Evolutionary conservation across 2,329 filamentous ascomycete species (phyloP).

Genomic region (Graphilbum ipis-grandicollis): DNA sequence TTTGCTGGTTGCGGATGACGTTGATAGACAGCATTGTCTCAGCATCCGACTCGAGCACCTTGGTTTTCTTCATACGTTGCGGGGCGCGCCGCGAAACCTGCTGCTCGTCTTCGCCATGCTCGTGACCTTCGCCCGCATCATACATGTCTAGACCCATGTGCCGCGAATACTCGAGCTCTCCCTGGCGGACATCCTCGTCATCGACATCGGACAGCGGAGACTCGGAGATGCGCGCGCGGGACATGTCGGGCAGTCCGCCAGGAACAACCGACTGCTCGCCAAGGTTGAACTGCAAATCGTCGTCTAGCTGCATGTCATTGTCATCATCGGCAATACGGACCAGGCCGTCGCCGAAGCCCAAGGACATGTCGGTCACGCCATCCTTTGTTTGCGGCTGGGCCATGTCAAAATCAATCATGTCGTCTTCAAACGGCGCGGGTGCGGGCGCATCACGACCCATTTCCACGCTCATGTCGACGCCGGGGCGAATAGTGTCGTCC

Average conservation of each 20-base stretch:
- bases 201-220: conserved; percentile 55
- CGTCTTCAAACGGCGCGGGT: conserved; percentile 48
- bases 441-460: conserved; percentile 71
- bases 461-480: conserved; percentile 54
- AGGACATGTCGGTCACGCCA: conserved; percentile 36
- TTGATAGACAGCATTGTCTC: conserved; percentile 60
- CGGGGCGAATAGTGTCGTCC: conserved; percentile 36
- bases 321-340: conserved; percentile 47
- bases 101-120: conserved; percentile 33
- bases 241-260: conserved; percentile 26
- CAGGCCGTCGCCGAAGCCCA: conserved; percentile 31
- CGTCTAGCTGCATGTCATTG: conserved; percentile 43
- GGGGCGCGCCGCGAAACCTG: conserved; percentile 49
- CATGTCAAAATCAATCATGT: conserved; percentile 48
- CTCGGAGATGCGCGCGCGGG: conserved; percentile 46
- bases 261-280: conserved; percentile 41
- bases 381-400: conserved; percentile 38
- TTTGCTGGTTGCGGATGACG: conserved; percentile 74
- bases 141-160: conserved; percentile 39
- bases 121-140: conserved; percentile 39
- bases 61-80: conserved; percentile 59
- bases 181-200: conserved; percentile 40
- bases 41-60: conserved; percentile 64
- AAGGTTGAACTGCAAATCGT: conserved; percentile 48
- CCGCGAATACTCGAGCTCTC: conserved; percentile 39